A percentile compares a stretch with the other conserved stretches of the same genome.
Conservation (phyloP, 331 rosid species). For the Pyrus hybrid region DNA sequence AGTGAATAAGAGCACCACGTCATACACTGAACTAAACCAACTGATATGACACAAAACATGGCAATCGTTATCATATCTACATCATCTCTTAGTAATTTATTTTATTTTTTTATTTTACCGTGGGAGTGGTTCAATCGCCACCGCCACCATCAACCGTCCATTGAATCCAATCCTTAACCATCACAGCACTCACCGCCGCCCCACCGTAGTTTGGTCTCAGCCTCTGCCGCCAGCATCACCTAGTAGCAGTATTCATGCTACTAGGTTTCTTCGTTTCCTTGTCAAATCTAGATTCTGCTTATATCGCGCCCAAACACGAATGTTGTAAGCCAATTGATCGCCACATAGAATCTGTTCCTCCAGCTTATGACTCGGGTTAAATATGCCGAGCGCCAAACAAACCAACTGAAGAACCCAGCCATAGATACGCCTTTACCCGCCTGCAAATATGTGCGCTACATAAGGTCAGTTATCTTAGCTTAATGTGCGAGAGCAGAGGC, state of each 20-base stretch:
- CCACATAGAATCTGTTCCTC: conserved; percentile 95
- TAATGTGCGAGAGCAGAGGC: neutral
- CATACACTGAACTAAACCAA: no score
- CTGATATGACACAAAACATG: neutral
- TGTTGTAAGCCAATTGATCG: conserved; percentile 90
- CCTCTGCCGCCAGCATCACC: neutral
- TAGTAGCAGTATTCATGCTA: neutral
- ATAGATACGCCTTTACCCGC: conserved; percentile 65
- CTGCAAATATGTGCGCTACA: conserved; percentile 30
- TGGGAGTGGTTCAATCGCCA: neutral
- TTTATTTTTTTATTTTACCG: neutral
- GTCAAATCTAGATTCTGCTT: conserved; percentile 61
- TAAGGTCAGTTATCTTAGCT: neutral
- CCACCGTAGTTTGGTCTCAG: neutral
- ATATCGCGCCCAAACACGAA: conserved; percentile 88
- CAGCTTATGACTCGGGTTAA: conserved; percentile 88
- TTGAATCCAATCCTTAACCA: neutral
- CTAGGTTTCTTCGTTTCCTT: neutral
- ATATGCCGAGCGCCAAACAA: conserved; percentile 81
- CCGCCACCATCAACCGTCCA: neutral
- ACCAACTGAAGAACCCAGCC: conserved; percentile 83
- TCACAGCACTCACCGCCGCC: neutral
- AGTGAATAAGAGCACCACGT: neutral
- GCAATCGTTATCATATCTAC: neutral
- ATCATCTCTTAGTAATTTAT: neutral